A percentile compares a stretch with the other conserved stretches of the same genome.
These are phyloP conservation scores for Solanum bulbocastanum DNA, from an alignment of 257 asterid species.

Conservation along the genomic window DNA sequence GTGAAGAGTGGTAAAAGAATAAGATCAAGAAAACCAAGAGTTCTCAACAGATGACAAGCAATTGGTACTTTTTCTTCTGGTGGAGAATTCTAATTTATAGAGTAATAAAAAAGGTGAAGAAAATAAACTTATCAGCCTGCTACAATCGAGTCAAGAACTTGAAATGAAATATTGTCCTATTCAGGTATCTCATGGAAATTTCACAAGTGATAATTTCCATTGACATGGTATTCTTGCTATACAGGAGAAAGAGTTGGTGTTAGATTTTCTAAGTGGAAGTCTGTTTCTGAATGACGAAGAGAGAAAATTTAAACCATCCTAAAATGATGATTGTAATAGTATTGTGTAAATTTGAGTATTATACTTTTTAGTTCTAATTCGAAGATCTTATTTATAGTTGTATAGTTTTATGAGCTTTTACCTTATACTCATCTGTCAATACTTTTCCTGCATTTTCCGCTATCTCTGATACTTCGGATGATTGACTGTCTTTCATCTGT, in stretches of 20 bases:
- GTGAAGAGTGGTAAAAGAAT: too few species aligned
- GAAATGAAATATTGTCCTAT: too few species aligned
- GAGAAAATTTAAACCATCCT: not conserved
- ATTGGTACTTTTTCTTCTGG: not conserved
- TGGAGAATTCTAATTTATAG: not conserved
- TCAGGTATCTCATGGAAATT: too few species aligned
- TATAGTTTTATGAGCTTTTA: not conserved
- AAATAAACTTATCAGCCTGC: not conserved
- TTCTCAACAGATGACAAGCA: not conserved
- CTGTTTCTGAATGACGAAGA: not conserved
- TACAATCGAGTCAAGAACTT: too few species aligned
- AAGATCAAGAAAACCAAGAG: not conserved
- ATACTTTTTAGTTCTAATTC: not conserved
- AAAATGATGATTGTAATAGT: not conserved
- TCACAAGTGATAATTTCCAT: too few species aligned
- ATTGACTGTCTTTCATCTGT: conserved; percentile 16
- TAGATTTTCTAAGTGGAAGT: not conserved
- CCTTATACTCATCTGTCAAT: conserved; percentile 42
- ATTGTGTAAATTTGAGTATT: not conserved
- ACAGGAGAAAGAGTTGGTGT: not conserved
- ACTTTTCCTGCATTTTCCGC: conserved; percentile 26
- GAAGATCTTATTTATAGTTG: not conserved
- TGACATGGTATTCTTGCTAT: not conserved
- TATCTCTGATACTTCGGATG: conserved; percentile 21
- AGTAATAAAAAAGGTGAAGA: not conserved